A percentile compares a stretch with the other conserved stretches of the same genome.
Conservation (phyloP, 2,329 filamentous ascomycete genomes). For the Alternaria longipes region DNA sequence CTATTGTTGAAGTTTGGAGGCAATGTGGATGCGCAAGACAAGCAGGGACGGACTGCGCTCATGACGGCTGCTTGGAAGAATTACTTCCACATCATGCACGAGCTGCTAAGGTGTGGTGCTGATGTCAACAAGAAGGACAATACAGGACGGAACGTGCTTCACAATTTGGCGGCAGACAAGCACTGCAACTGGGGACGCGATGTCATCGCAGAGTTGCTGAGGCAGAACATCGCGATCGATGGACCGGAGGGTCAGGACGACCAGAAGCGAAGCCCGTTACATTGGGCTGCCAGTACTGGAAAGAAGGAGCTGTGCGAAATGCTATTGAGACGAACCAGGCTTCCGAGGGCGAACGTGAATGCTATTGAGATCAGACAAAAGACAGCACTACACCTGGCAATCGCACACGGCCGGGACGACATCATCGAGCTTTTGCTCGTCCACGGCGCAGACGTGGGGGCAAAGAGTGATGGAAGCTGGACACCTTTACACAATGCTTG, state of each 20-base stretch:
- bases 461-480: constrained; percentile 47
- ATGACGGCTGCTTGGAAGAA: constrained; percentile 52
- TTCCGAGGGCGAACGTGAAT: constrained; percentile 44
- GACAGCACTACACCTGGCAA: constrained; percentile 49
- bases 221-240: constrained; percentile 53
- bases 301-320: constrained; percentile 61
- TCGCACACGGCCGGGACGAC: constrained; percentile 47
- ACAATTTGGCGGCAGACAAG: constrained; percentile 53
- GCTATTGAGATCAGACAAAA: constrained; percentile 48
- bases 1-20: constrained; percentile 45
- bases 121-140: constrained; percentile 52
- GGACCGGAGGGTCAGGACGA: constrained; percentile 54
- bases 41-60: constrained; percentile 48
- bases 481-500: constrained; percentile 50
- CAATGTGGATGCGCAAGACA: constrained; percentile 47
- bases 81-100: constrained; percentile 45
- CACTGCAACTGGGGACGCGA: constrained; percentile 59
- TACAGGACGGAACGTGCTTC: constrained; percentile 45
- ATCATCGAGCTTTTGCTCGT: constrained; percentile 46
- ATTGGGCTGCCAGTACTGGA: constrained; percentile 67
- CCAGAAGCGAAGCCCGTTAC: constrained; percentile 62
- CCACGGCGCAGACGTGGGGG: constrained; percentile 44
- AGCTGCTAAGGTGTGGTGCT: constrained; percentile 50
- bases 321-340: constrained; percentile 51
- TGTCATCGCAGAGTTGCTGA: constrained; percentile 54